phyloP scores from a whole-genome alignment of 192 early-diverging fungal species.

The Physocladia obscura region DNA sequence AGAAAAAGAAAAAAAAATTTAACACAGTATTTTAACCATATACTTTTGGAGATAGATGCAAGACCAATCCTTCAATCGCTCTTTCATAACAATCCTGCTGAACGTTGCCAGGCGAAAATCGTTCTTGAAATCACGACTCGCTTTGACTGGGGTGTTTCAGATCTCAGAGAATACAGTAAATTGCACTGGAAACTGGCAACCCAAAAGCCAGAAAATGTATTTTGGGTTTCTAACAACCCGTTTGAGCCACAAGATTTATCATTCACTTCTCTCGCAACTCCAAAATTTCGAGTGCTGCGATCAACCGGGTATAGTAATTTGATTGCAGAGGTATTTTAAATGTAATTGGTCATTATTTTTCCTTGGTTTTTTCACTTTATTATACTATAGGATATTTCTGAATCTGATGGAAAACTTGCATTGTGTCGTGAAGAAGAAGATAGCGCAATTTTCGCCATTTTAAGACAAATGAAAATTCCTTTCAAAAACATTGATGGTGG shows the following conservation, averaged over 20 bases:
- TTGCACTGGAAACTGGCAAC: conserved; percentile 10
- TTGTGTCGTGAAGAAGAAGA: conserved; percentile 16
- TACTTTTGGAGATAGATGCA: conserved; percentile 10
- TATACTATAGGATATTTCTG: background rate
- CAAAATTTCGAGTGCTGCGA: conserved; percentile 7
- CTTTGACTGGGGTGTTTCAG: conserved; percentile 24
- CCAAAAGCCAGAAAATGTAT: conserved; percentile 7
- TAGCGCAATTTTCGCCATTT: conserved; percentile 6
- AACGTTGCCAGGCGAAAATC: conserved; percentile 20
- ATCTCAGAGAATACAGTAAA: conserved; percentile 15
- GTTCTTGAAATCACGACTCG: conserved; percentile 19
- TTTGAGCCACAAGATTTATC: conserved; percentile 23
- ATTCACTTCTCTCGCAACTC: conserved; percentile 8
- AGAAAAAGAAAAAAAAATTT: too few species aligned
- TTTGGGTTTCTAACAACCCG: conserved; percentile 26
- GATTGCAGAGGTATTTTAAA: background rate
- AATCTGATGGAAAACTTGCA: background rate
- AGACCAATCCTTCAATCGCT: conserved; percentile 18
- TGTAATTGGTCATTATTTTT: background rate
- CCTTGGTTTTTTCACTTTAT: background rate
- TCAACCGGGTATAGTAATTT: conserved; percentile 1
- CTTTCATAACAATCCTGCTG: background rate
- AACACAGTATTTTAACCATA: background rate
- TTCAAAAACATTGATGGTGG: conserved; percentile 20
- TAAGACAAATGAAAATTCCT: conserved; percentile 19